Percentiles rank a stretch among this genome's conserved stretches.
phyloP scores from a whole-genome alignment of 208 protist genomes.

The Trypanosomatidae sp. region DNA sequence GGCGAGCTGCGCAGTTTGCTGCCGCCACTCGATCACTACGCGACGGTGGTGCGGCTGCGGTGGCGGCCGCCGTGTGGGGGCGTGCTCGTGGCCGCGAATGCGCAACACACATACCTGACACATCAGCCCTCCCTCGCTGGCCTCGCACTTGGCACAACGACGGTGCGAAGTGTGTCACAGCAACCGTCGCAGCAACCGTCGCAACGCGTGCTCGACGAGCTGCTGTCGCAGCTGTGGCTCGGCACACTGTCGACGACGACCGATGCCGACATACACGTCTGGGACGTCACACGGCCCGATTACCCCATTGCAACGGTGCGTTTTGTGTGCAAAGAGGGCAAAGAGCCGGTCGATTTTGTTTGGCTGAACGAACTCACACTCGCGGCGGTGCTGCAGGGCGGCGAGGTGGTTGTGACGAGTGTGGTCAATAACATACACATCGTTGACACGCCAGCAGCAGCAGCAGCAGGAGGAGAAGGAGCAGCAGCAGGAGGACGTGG shows the following conservation, averaged over 20 bases:
- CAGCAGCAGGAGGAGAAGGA: constrained; percentile 3
- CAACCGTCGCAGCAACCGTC: too few species aligned
- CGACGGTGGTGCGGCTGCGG: constrained; percentile 33
- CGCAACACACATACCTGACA: too few species aligned
- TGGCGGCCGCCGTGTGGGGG: constrained; percentile 38
- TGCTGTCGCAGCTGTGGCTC: constrained; percentile 64
- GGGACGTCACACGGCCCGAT: constrained; percentile 55
- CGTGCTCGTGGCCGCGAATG: background rate
- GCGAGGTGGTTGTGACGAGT: constrained; percentile 45
- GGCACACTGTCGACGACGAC: constrained; percentile 38
- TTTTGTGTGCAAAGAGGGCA: constrained; percentile 3
- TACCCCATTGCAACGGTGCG: constrained; percentile 38
- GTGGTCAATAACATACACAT: constrained; percentile 23
- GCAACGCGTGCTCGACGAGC: constrained; percentile 4
- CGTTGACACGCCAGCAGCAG: constrained; percentile 3
- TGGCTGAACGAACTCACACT: constrained; percentile 75
- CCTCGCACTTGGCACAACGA: too few species aligned
- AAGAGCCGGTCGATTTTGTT: constrained; percentile 47
- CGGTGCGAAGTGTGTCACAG: background rate
- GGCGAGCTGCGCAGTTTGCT: constrained; percentile 18
- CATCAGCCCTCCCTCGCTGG: too few species aligned
- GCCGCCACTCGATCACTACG: constrained; percentile 48
- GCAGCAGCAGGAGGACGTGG: constrained; percentile 4
- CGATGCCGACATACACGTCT: constrained; percentile 56
- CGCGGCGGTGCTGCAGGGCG: constrained; percentile 44